Evolutionary conservation across 2,329 filamentous ascomycete genomes (phyloP).

Genomic region (Emergomyces africanus): DNA sequence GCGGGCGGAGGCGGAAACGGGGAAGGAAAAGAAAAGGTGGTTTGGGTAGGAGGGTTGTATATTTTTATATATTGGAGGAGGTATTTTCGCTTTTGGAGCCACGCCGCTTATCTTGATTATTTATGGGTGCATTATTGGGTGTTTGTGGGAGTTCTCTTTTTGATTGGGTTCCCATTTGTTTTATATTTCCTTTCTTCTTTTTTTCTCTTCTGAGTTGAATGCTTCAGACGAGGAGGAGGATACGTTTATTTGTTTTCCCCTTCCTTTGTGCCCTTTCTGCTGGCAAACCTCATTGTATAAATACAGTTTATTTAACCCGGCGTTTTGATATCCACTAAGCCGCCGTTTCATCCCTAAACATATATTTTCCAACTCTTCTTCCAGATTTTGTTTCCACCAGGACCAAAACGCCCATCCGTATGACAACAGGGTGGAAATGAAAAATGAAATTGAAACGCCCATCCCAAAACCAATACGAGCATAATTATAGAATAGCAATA

Average conservation of each 20-base stretch:
- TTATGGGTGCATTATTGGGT: neutral
- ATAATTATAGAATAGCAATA: neutral
- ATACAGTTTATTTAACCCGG: neutral
- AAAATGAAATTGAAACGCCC: neutral
- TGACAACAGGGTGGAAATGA: neutral
- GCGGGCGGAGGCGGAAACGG: slow-evolving; percentile 1
- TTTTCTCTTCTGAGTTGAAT: neutral
- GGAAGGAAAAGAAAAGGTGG: slow-evolving; percentile 14
- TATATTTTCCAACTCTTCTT: neutral
- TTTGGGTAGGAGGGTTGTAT: neutral
- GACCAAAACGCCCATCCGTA: neutral
- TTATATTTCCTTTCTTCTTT: neutral
- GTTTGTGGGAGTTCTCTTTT: slow-evolving; percentile 7
- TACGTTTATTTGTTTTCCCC: neutral
- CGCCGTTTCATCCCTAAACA: neutral
- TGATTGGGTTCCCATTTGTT: slow-evolving; percentile 2
- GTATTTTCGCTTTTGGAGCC: neutral
- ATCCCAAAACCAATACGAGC: neutral
- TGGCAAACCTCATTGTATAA: neutral
- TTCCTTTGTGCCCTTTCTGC: neutral
- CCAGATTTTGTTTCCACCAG: neutral
- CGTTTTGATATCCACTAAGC: slow-evolving; percentile 4
- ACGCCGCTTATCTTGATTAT: neutral
- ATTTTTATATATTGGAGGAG: neutral
- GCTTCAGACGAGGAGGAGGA: neutral